phyloP scores from a whole-genome alignment of 257 asterid genomes.

The Datura wrightii region DNA sequence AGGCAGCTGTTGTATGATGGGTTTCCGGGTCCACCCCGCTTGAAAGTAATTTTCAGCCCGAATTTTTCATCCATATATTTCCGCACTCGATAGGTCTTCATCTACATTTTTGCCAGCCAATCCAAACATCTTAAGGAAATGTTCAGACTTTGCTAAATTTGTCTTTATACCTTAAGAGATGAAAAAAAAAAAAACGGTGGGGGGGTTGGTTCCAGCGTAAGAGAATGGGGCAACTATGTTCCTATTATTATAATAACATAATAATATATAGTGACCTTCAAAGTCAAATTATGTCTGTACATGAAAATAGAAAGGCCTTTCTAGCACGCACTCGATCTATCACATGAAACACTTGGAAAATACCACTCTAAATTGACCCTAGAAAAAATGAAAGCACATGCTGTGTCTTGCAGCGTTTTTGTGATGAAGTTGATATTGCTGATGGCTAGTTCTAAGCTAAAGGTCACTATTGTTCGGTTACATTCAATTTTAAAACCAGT shows the following conservation, averaged over 20 bases:
- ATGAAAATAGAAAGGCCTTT: constrained; percentile 32
- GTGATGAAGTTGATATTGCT: background rate
- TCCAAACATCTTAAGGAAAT: background rate
- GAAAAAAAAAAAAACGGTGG: too few species aligned
- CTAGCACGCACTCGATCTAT: background rate
- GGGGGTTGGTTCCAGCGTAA: background rate
- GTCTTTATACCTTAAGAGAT: background rate
- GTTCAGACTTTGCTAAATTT: background rate
- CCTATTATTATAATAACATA: background rate
- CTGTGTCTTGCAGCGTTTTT: constrained; percentile 36
- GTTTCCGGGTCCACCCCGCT: constrained; percentile 39
- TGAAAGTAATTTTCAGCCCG: background rate
- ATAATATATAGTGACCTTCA: background rate
- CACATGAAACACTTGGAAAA: background rate
- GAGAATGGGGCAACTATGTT: background rate
- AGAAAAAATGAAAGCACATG: constrained; percentile 41
- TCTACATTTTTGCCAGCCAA: background rate
- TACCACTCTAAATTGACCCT: constrained; percentile 5
- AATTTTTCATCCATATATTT: constrained; percentile 15
- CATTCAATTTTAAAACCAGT: too few species aligned
- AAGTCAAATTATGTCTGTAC: constrained; percentile 22
- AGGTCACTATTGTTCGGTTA: background rate
- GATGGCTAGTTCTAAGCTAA: background rate
- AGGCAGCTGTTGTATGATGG: constrained; percentile 37
- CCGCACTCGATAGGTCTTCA: background rate